These are phyloP conservation scores for Penicillium sp. DNA, from an alignment of 2,329 filamentous ascomycete species.

Conservation along the genomic window DNA sequence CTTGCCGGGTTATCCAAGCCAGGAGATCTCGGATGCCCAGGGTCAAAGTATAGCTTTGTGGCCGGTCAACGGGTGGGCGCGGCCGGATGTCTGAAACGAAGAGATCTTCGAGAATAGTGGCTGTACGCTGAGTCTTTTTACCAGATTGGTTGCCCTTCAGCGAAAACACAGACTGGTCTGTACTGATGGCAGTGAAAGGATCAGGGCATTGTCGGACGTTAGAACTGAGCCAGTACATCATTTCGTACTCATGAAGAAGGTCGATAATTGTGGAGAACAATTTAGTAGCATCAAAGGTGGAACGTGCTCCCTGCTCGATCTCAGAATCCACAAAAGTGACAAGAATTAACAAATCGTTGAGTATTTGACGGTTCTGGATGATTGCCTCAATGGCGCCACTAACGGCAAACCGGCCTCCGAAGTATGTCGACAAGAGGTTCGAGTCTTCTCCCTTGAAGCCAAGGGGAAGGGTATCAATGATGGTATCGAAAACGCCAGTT, in stretches of 20 bases:
- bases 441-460: slow-evolving; percentile 46
- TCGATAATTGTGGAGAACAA: slow-evolving; percentile 68
- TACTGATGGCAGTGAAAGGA: slow-evolving; percentile 20
- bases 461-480: slow-evolving; percentile 55
- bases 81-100: slow-evolving; percentile 51
- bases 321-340: slow-evolving; percentile 86
- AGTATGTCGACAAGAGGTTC: slow-evolving; percentile 63
- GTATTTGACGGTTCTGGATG: slow-evolving; percentile 70
- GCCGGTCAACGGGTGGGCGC: slow-evolving; percentile 42
- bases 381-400: slow-evolving; percentile 80
- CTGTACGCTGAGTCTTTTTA: slow-evolving; percentile 29
- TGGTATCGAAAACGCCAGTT: slow-evolving; percentile 57
- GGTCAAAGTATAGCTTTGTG: slow-evolving; percentile 49
- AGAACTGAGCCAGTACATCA: slow-evolving; percentile 66
- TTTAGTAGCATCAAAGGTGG: slow-evolving; percentile 65
- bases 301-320: slow-evolving; percentile 71
- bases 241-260: slow-evolving; percentile 73
- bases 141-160: slow-evolving; percentile 28
- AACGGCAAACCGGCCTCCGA: slow-evolving; percentile 75
- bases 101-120: slow-evolving; percentile 49
- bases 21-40: slow-evolving; percentile 50
- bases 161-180: slow-evolving; percentile 33
- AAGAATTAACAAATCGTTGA: slow-evolving; percentile 81
- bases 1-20: slow-evolving; percentile 55
- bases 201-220: slow-evolving; percentile 42